Conservation (phyloP, 768 basidiomycete species). For the Naganishia onofrii region DNA sequence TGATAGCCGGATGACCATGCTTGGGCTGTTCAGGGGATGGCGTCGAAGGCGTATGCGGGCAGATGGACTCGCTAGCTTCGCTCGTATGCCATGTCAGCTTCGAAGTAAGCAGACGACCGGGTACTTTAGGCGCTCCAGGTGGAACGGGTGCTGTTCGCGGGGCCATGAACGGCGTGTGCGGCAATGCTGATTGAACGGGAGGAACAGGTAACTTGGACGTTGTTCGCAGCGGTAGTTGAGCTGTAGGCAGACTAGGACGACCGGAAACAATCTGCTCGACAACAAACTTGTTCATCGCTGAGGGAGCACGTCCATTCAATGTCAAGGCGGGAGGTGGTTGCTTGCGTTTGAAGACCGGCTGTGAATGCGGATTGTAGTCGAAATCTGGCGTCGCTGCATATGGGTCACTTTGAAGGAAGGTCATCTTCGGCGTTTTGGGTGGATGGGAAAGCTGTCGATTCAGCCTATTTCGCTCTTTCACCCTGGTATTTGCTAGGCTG, state of each 20-base stretch:
- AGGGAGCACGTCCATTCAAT: background rate
- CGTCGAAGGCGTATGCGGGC: conserved; percentile 9
- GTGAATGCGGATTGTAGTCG: background rate
- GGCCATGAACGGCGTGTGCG: conserved; percentile 17
- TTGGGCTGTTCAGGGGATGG: background rate
- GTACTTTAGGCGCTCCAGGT: conserved; percentile 14
- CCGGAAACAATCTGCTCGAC: conserved; percentile 24
- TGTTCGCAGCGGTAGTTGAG: conserved; percentile 6
- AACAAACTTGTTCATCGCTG: background rate
- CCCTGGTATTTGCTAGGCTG: background rate
- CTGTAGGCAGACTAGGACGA: background rate
- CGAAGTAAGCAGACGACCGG: background rate
- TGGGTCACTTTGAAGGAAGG: conserved; percentile 16
- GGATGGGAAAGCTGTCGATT: conserved; percentile 18
- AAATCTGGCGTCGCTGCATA: conserved; percentile 12
- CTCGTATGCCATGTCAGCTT: too few relatives aligned
- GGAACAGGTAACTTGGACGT: background rate
- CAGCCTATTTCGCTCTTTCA: background rate
- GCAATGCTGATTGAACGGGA: background rate
- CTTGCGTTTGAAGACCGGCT: conserved; percentile 14
- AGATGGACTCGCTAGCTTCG: background rate
- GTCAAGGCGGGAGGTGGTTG: conserved; percentile 21
- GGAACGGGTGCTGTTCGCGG: conserved; percentile 27
- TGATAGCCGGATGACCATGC: background rate
- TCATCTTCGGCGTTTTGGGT: conserved; percentile 4